A percentile compares a stretch with the other conserved stretches of the same genome.
These are phyloP conservation scores for Phylloporus scabripes DNA, from an alignment of 768 basidiomycete species.

Conservation along the genomic window DNA sequence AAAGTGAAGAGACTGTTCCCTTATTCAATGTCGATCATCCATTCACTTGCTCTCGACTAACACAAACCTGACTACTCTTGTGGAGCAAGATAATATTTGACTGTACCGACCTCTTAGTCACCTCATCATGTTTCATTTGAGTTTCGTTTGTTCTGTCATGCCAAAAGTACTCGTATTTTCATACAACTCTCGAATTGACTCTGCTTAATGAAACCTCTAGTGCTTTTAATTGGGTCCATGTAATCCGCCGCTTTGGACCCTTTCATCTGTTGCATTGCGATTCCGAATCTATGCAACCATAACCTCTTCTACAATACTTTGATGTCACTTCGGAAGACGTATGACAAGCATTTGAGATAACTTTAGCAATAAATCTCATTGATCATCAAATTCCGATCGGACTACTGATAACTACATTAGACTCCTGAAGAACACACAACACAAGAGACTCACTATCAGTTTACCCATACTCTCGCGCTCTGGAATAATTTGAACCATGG, in stretches of 20 bases:
- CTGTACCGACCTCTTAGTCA: too few species aligned
- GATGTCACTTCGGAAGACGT: conserved; percentile 1
- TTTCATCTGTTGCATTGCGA: background rate
- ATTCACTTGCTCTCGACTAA: too few species aligned
- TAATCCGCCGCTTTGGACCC: background rate
- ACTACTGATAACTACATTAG: conserved; percentile 1
- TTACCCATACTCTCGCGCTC: conserved; percentile 71
- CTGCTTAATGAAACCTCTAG: background rate
- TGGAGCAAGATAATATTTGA: too few species aligned
- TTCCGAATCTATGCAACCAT: background rate
- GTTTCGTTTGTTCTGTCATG: too few species aligned
- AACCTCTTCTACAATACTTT: background rate
- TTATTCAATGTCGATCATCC: too few species aligned
- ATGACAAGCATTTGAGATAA: background rate
- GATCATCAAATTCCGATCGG: background rate
- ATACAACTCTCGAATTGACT: too few species aligned
- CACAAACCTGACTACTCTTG: too few species aligned
- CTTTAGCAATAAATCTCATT: conserved; percentile 3
- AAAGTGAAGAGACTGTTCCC: too few species aligned
- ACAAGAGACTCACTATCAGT: conserved; percentile 19
- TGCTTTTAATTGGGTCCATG: background rate
- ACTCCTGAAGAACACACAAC: conserved; percentile 23
- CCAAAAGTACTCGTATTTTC: too few species aligned
- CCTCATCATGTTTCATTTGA: too few species aligned
- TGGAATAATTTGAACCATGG: conserved; percentile 97